phyloP scores from a whole-genome alignment of 306 rosid genomes.

The Vigna radiata region DNA sequence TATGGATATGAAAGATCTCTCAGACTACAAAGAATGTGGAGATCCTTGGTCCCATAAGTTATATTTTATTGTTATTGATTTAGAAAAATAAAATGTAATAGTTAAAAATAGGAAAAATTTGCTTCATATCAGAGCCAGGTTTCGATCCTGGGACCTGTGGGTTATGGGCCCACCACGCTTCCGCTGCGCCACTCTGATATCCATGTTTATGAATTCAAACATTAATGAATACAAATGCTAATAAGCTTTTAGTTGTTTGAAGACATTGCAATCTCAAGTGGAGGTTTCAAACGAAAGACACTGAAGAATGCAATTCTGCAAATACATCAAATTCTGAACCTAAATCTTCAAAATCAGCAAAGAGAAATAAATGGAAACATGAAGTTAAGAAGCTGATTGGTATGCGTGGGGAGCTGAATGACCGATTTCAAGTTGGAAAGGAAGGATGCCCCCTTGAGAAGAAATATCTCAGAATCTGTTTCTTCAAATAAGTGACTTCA shows the following conservation, averaged over 20 bases:
- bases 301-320: conserved; percentile 35
- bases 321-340: conserved; percentile 45
- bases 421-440: conserved; percentile 69
- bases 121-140: no score
- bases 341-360: conserved; percentile 56
- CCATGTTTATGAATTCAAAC: no score
- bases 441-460: conserved; percentile 89
- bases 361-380: conserved; percentile 80
- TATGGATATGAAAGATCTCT: no score
- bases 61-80: no score
- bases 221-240: no score
- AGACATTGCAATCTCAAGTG: conserved; percentile 50
- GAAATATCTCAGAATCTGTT: conserved; percentile 73
- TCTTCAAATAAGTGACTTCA: conserved; percentile 39
- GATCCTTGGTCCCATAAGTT: no score
- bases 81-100: no score
- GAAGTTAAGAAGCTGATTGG: conserved; percentile 75
- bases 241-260: conserved; percentile 15
- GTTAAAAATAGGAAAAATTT: no score
- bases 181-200: no score
- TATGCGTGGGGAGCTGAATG: conserved; percentile 65
- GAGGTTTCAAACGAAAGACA: conserved; percentile 48
- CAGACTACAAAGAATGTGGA: no score
- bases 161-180: no score
- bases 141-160: no score